phyloP scores from a whole-genome alignment of 495 filamentous ascomycete species.

The Penicillium herquei region DNA sequence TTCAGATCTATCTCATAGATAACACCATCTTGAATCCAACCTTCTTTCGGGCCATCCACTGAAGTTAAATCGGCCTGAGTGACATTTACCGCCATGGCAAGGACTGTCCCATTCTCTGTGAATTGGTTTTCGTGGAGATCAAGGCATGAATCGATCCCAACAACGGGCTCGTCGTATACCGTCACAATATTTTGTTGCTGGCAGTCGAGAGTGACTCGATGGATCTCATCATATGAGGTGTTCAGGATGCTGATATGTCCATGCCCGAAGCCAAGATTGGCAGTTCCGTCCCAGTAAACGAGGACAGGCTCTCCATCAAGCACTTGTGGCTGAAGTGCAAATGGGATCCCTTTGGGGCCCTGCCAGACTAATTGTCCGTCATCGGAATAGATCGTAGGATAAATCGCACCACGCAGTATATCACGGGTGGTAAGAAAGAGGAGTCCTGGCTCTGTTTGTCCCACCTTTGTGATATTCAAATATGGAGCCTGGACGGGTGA shows the following conservation, averaged over 20 bases:
- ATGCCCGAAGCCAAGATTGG: conserved; percentile 22
- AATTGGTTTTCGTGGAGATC: conserved; percentile 45
- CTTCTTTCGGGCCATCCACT: conserved; percentile 41
- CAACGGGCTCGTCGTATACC: conserved; percentile 11
- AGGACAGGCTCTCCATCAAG: conserved; percentile 27
- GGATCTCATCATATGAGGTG: conserved; percentile 42
- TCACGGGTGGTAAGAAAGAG: conserved; percentile 24
- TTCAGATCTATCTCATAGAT: conserved; percentile 47
- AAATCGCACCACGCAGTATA: not conserved
- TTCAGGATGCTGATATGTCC: conserved; percentile 40
- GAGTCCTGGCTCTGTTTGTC: conserved; percentile 23
- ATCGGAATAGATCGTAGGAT: conserved; percentile 26
- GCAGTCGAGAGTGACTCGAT: conserved; percentile 24
- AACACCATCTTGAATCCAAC: conserved; percentile 51
- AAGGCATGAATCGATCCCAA: conserved; percentile 19
- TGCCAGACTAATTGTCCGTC: conserved; percentile 29
- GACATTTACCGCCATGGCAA: conserved; percentile 52
- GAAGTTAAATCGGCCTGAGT: conserved; percentile 43
- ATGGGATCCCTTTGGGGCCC: conserved; percentile 16
- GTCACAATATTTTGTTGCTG: conserved; percentile 23
- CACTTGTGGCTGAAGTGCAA: conserved; percentile 20
- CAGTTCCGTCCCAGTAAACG: conserved; percentile 24
- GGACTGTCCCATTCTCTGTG: conserved; percentile 44
- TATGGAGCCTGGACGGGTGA: conserved; percentile 20
- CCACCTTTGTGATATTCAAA: conserved; percentile 29